Evolutionary conservation across 2,329 filamentous ascomycete genomes (phyloP), one percentile per base, ranked within the genome.

Genomic region (Dothideomycetes sp.): DNA sequence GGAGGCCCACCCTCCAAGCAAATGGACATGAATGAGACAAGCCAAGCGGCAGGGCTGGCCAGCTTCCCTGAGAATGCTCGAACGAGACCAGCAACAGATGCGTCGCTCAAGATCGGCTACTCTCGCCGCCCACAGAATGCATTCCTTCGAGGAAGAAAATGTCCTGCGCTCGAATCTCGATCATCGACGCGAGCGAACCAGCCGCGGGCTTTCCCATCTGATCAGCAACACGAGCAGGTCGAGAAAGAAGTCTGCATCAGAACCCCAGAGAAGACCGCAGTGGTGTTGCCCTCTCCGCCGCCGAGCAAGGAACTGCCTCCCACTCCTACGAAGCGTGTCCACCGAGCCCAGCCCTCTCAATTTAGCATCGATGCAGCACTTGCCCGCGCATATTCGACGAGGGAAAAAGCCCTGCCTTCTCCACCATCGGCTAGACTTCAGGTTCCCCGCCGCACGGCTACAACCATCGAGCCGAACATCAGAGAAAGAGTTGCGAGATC

Each of bases 301-400:
- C 57, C 56, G 2, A 56, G 50, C 27, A 45, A 53, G 18, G 52
- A 49, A 24, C 43, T 57, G 17, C 57, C 57, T 11, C 57, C 57
- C 2, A 60, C 57, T 8, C 57, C 55, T 11, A 24, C 11, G 15
- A 27, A 32, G 11, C 19, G 19, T 5, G 19, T 17, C 19, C 29
- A 34, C 27, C 10, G 30, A 9, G n/a, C 29, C 31, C 30, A 32
- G 7, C 16, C 18, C 18, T 34, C 40, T 3, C 29, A 17, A 4
- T 12, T 8, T n/a, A n/a, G 19, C 16, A 2, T 18, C 15, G 42
- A 31, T n/a, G 12, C 12, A 12, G 38, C 10, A 4, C 15, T 29
- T 9, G 39, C 29, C 15, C 36, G 39, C 8, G 9, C 14, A 14
- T 27, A 4, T 8, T 30, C 41, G 31, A 32, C 17, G n/a, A n/a